These are phyloP conservation scores for Pythium aristosporum DNA, from an alignment of 352 stramenopile genomes.

Conservation along the genomic window DNA sequence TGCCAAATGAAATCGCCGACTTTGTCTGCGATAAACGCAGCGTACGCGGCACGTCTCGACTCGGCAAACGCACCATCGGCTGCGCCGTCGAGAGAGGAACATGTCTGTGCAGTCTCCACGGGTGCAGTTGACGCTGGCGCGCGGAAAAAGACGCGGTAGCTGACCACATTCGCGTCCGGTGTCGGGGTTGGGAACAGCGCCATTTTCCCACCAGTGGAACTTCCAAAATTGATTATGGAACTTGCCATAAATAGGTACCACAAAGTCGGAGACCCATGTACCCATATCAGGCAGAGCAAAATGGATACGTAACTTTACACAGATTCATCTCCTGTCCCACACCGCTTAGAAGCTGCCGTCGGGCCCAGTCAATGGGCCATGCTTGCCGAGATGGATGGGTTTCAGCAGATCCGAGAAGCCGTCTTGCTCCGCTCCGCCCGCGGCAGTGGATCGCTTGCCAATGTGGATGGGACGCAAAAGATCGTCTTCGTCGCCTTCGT, in stretches of 20 bases:
- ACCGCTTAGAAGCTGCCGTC: neutral
- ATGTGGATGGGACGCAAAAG: constrained; percentile 1
- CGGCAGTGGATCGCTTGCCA: neutral
- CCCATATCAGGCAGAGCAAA: neutral
- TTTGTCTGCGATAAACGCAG: constrained; percentile 11
- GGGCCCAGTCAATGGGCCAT: neutral
- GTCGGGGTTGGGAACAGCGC: constrained; percentile 27
- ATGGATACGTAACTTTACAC: neutral
- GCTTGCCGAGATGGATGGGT: constrained; percentile 25
- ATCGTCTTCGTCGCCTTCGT: constrained; percentile 2
- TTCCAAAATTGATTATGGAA: constrained; percentile 1
- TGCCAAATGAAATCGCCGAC: constrained; percentile 28
- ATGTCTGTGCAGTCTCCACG: neutral
- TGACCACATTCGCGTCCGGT: constrained; percentile 24
- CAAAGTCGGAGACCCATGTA: neutral
- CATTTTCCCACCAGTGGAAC: neutral
- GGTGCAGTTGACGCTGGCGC: neutral
- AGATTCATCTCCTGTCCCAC: neutral
- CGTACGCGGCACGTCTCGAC: constrained; percentile 19
- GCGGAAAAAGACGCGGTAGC: constrained; percentile 28
- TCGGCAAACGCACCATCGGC: constrained; percentile 1
- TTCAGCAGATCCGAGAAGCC: constrained; percentile 23
- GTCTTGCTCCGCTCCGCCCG: neutral
- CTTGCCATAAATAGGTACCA: neutral
- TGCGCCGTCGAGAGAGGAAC: neutral